Conservation (phyloP, 257 asterid genomes). For the Solanum piurae region DNA sequence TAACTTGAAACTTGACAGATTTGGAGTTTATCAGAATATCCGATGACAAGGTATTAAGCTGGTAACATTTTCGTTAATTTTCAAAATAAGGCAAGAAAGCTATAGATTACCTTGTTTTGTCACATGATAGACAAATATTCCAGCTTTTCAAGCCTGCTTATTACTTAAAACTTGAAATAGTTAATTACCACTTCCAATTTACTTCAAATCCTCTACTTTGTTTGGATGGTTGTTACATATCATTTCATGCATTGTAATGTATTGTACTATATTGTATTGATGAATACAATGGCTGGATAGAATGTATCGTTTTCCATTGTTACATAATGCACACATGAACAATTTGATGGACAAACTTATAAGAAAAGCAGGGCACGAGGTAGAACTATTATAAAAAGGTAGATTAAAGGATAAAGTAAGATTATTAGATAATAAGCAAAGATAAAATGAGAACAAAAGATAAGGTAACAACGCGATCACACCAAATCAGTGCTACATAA, state of each 20-base stretch:
- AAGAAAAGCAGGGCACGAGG: neutral
- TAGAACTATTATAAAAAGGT: neutral
- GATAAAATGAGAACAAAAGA: neutral
- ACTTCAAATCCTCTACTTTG: neutral
- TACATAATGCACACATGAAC: neutral
- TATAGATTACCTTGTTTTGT: neutral
- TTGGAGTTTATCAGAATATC: neutral
- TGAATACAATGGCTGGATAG: neutral
- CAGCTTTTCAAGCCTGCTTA: neutral
- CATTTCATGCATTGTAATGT: neutral
- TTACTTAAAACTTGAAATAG: neutral
- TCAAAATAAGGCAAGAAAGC: neutral
- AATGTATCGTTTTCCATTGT: neutral
- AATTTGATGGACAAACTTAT: neutral
- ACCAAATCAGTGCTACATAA: neutral
- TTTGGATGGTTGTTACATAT: neutral
- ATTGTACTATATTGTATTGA: neutral
- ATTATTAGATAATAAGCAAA: neutral
- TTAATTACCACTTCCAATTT: neutral
- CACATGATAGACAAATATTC: neutral
- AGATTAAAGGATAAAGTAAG: neutral
- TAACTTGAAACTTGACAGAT: neutral
- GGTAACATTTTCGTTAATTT: neutral
- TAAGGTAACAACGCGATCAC: neutral
- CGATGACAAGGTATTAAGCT: neutral